Base-by-base conservation (phyloP, 2,329 filamentous ascomycete genomes). In the Emericellopsis cladophorae region DNA sequence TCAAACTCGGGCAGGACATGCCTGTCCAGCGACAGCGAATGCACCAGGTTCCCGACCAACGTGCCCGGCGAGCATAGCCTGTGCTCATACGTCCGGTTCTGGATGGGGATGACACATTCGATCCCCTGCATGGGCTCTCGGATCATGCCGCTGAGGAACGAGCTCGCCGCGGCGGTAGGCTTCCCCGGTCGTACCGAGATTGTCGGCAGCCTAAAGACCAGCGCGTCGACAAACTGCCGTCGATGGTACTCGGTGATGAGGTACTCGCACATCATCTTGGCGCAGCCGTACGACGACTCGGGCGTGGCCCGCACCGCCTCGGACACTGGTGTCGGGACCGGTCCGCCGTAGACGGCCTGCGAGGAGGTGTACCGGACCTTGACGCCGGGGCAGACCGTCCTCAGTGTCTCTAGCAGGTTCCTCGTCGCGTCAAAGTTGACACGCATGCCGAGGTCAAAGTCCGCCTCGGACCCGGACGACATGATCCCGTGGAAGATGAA, bases 401-500 rank as follows among this genome's bases (percentile, higher is more conserved):
- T 61, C 12, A 76, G 60, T 9, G 60, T 60, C 39, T 78, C 72
- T 9, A 79, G 60, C 3, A 79, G 53, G 31, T 57, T 55, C 24
- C 68, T 60, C 3, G 74, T 74, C 12, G 68, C 67, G 46, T 76
- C 72, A 39, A 77, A 61, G 51, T 79, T 78, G 42, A 77, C 73
- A 32, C 60, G 37, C 36, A 42, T 42, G 6, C 42, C 42, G 62
- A 66, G 47, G 62, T 72, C 51, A 65, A 74, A 57, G 42, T 77
- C 70, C 31, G 68, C 68, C 57, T 79, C 75, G 9, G 72, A 67
- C 18, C 72, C 74, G n/a, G 67, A 68, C 1, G 72, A 77, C 75
- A 79, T 79, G 56, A 79, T 74, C 40, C 74, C 75, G 51, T 79
- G 74, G 45, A 79, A 65, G 44, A 78, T 62, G 54, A 74, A 76